These are phyloP conservation scores for Panellus pusillus DNA, from an alignment of 768 basidiomycete species.

Conservation along the genomic window DNA sequence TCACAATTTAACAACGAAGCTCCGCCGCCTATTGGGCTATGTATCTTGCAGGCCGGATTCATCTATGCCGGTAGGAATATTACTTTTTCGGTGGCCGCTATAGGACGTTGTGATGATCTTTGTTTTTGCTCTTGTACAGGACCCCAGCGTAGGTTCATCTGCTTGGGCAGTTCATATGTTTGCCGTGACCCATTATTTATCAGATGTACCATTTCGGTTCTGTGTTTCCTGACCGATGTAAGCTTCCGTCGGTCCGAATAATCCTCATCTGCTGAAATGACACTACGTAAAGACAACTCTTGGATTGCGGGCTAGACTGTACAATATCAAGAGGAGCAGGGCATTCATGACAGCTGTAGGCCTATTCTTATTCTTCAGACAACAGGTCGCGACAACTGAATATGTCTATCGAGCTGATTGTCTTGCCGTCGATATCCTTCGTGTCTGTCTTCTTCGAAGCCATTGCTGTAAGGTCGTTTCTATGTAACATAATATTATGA, in stretches of 20 bases:
- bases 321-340: background rate
- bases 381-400: too few species aligned
- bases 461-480: too few species aligned
- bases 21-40: constrained; percentile 10
- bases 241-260: background rate
- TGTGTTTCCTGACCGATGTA: constrained; percentile 11
- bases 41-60: constrained; percentile 11
- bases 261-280: too few species aligned
- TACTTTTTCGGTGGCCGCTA: background rate
- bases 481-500: background rate
- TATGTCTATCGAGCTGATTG: too few species aligned
- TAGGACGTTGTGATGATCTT: background rate
- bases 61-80: constrained; percentile 8
- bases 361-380: background rate
- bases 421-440: too few species aligned
- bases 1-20: constrained; percentile 2
- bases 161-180: background rate
- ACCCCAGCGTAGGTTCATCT: background rate
- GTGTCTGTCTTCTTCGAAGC: too few species aligned
- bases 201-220: constrained; percentile 2
- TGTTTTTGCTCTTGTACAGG: too few species aligned
- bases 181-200: background rate
- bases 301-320: background rate
- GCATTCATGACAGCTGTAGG: background rate
- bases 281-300: constrained; percentile 4